phyloP scores from a whole-genome alignment of 768 basidiomycete genomes.

The Xanthoconium purpureum region DNA sequence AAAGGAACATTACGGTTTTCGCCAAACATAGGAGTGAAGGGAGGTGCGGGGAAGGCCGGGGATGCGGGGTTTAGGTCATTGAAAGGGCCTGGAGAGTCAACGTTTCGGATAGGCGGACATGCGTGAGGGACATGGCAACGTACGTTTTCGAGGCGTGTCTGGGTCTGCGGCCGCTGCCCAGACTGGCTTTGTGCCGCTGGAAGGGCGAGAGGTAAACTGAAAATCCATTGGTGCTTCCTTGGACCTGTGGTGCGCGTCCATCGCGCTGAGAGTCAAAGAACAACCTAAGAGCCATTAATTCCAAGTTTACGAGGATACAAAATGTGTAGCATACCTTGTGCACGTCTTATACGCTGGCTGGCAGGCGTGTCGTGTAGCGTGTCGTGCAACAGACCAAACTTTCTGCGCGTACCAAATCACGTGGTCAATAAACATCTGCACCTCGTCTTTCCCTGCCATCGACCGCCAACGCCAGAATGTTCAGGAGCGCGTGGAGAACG shows the following conservation, averaged over 20 bases:
- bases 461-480: slow-evolving; percentile 19
- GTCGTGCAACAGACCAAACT: slow-evolving; percentile 12
- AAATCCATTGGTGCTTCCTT: slow-evolving; percentile 89
- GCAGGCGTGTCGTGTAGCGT: neutral
- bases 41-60: slow-evolving; percentile 34
- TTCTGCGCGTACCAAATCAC: slow-evolving; percentile 21
- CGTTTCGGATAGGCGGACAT: slow-evolving; percentile 23
- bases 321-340: slow-evolving; percentile 11
- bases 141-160: slow-evolving; percentile 69
- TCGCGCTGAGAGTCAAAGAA: slow-evolving; percentile 7
- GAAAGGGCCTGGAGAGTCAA: slow-evolving; percentile 39
- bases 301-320: neutral
- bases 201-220: slow-evolving; percentile 73
- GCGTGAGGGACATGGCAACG: slow-evolving; percentile 33
- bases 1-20: slow-evolving; percentile 68
- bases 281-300: neutral
- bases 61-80: slow-evolving; percentile 40
- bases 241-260: slow-evolving; percentile 43
- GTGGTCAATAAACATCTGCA: slow-evolving; percentile 18
- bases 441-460: slow-evolving; percentile 1
- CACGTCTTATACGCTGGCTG: slow-evolving; percentile 4
- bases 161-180: slow-evolving; percentile 49
- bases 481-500: slow-evolving; percentile 27
- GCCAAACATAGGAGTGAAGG: slow-evolving; percentile 54
- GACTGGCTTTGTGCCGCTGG: slow-evolving; percentile 47